Evolutionary conservation across 2,329 filamentous ascomycete species (phyloP).

Genomic region (Arachnopeziza araneosa): DNA sequence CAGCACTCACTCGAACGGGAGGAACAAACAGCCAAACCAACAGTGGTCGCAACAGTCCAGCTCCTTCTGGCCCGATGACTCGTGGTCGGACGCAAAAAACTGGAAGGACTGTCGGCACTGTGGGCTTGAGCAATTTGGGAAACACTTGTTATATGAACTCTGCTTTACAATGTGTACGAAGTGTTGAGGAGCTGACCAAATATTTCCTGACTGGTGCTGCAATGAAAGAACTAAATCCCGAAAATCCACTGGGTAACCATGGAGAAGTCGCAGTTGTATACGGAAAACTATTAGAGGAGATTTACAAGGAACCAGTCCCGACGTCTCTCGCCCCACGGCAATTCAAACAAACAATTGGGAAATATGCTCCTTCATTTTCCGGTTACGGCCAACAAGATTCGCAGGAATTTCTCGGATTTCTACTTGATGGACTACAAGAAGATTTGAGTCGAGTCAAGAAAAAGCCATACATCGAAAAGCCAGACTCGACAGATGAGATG

Average conservation of each 20-base stretch:
- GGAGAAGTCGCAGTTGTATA: slow-evolving; percentile 86
- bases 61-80: slow-evolving; percentile 55
- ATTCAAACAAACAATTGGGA: slow-evolving; percentile 79
- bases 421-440: slow-evolving; percentile 91
- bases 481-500: slow-evolving; percentile 95
- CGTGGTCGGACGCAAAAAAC: slow-evolving; percentile 66
- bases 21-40: slow-evolving; percentile 37
- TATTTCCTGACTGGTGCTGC: slow-evolving; percentile 79
- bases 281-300: slow-evolving; percentile 65
- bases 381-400: slow-evolving; percentile 97
- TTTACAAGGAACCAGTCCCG: slow-evolving; percentile 63
- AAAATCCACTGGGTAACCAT: slow-evolving; percentile 79
- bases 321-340: slow-evolving; percentile 70
- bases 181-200: slow-evolving; percentile 85
- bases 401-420: slow-evolving; percentile 91
- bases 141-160: slow-evolving; percentile 99
- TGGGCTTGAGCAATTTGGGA: slow-evolving; percentile 83
- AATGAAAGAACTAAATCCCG: slow-evolving; percentile 73
- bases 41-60: slow-evolving; percentile 66
- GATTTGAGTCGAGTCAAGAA: slow-evolving; percentile 90
- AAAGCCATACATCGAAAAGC: slow-evolving; percentile 97
- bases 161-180: slow-evolving; percentile 87
- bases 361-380: slow-evolving; percentile 78
- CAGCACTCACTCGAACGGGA: slow-evolving; percentile 15
- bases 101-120: slow-evolving; percentile 67